A percentile compares a stretch with the other conserved stretches of the same genome.
Conservation (phyloP, 345 rosid species). For the Brassica juncea region DNA sequence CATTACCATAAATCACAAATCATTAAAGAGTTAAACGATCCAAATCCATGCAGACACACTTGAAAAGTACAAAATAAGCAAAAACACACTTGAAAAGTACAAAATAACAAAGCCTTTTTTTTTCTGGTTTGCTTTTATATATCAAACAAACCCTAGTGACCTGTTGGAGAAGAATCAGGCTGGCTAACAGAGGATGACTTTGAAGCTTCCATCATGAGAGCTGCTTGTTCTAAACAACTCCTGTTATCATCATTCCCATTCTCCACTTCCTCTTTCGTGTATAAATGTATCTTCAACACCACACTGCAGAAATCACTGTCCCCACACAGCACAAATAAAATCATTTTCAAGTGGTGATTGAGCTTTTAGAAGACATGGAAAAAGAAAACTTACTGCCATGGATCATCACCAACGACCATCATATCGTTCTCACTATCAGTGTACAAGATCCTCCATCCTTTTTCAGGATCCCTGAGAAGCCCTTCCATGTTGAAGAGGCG, state of each 20-base stretch:
- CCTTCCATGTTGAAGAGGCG: slow-evolving; percentile 85
- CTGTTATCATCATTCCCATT: slow-evolving; percentile 85
- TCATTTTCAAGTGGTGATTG: neutral
- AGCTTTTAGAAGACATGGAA: slow-evolving; percentile 13
- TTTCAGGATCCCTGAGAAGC: slow-evolving; percentile 62
- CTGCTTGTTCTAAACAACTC: slow-evolving; percentile 90
- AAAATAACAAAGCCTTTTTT: slow-evolving; percentile 6
- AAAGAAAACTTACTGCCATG: slow-evolving; percentile 81
- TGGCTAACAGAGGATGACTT: slow-evolving; percentile 90
- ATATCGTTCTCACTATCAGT: slow-evolving; percentile 89
- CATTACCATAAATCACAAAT: slow-evolving; percentile 3
- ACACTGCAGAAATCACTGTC: slow-evolving; percentile 82
- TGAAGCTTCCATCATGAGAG: slow-evolving; percentile 64
- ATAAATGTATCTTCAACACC: slow-evolving; percentile 80
- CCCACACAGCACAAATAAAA: slow-evolving; percentile 6
- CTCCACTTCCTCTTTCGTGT: slow-evolving; percentile 86
- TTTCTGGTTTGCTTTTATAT: neutral
- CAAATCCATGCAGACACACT: slow-evolving; percentile 17
- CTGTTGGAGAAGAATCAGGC: slow-evolving; percentile 71
- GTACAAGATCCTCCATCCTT: slow-evolving; percentile 86
- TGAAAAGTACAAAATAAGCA: slow-evolving; percentile 7
- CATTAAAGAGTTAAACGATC: neutral
- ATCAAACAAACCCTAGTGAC: slow-evolving; percentile 52
- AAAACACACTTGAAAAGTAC: slow-evolving; percentile 11
- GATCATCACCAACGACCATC: slow-evolving; percentile 94